A percentile compares a stretch with the other conserved stretches of the same genome.
phyloP scores from a whole-genome alignment of 2,329 filamentous ascomycete genomes.

The Neofusicoccum sp. region DNA sequence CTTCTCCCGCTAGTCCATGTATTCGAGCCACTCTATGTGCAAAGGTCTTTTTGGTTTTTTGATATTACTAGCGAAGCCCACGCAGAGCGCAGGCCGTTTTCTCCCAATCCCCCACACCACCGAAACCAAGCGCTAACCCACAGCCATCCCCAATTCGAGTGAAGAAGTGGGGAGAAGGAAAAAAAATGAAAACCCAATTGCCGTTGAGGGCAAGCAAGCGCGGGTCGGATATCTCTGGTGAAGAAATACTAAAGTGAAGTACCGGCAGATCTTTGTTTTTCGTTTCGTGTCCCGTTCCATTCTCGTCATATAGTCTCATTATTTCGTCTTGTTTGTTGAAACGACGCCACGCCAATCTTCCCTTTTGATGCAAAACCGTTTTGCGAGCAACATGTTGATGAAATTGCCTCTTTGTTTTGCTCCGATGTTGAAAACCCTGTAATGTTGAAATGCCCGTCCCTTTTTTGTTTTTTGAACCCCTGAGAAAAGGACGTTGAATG shows the following conservation, averaged over 20 bases:
- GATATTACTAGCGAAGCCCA: too few relatives aligned
- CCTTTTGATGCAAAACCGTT: constrained; percentile 1
- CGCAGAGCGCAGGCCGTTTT: too few relatives aligned
- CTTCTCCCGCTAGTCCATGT: too few relatives aligned
- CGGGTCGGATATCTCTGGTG: constrained; percentile 13
- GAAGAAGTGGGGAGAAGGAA: too few relatives aligned
- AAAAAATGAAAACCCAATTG: background rate
- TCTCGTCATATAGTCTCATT: background rate
- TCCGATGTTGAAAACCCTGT: background rate
- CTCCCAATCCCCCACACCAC: too few relatives aligned
- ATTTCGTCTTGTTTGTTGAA: constrained; percentile 14
- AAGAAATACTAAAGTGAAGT: background rate
- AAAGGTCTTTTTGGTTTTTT: too few relatives aligned
- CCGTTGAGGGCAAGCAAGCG: constrained; percentile 9
- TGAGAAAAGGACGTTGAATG: constrained; percentile 1
- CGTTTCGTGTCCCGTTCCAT: background rate
- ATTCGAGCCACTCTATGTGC: too few relatives aligned
- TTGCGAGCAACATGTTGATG: background rate
- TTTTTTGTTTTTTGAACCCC: background rate
- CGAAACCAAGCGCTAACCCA: too few relatives aligned
- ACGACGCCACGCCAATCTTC: background rate
- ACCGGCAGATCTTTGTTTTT: background rate
- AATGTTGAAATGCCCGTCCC: constrained; percentile 6
- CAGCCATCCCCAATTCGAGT: too few relatives aligned
- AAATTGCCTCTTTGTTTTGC: background rate